Base-by-base conservation (phyloP, 2,329 filamentous ascomycete genomes). In the Penicillium sclerotigenum region DNA sequence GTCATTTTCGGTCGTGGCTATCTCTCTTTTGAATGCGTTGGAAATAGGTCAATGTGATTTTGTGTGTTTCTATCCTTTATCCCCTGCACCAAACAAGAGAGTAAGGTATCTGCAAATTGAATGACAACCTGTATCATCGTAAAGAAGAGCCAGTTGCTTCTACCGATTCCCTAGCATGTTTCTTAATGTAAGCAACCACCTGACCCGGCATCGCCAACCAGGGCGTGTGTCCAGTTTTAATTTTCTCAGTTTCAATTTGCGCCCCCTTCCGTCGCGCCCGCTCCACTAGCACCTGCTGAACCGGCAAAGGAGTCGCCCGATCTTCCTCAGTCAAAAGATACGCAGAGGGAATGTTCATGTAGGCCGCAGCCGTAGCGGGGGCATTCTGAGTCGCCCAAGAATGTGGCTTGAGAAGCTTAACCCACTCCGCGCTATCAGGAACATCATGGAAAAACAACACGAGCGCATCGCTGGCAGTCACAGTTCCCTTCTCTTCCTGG, bases 211-310 rank as follows among this genome's bases (percentile, higher is more conserved):
- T 37, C 4, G 60, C 69, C 45, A 72, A 54, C 69, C 69, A 72
- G 7, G 70, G 69, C 28, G 66, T 62, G 57, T 71, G 68, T 1
- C 57, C 63, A 5, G 70, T 62, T 18, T 59, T 54, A 20, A 72
- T 62, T 47, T 54, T 70, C 49, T 71, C 68, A 1, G 67, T 70
- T 43, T 66, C 65, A 34, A 74, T 64, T 5, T 51, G 24, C 13
- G 65, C 68, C 1, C 70, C 70, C 41, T 60, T 62, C 1, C 37
- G 45, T 22, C 64, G 58, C 3, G 68, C 69, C 9, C 61, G 64
- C n/a, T 71, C 69, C 1, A 72, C 64, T 62, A 73, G 65, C 20
- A 65, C 42, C 47, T 70, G 63, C 64, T 73, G 71, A 22, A 69
- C 65, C 40, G 59, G 59, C 18, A 70, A 37, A 0, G 69, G 70